Evolutionary conservation across 192 early-diverging fungal genomes (phyloP).

Genomic region (Backusella liffmaniae): DNA sequence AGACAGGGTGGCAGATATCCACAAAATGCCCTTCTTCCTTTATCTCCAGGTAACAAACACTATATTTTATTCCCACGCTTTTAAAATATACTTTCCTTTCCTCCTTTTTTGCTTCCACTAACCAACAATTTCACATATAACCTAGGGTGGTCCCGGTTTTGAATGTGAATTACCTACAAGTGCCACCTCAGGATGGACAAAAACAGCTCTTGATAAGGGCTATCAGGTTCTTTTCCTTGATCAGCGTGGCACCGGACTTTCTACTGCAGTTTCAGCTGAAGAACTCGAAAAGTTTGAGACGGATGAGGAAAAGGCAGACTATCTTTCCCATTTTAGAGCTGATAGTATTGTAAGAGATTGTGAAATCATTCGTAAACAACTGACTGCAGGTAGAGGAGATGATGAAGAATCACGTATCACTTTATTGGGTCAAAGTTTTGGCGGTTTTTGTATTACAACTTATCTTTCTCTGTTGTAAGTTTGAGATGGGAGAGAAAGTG

Average conservation of each 20-base stretch:
- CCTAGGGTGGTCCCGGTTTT: conserved; percentile 59
- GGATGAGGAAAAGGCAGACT: conserved; percentile 55
- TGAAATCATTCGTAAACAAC: conserved; percentile 57
- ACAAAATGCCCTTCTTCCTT: conserved; percentile 54
- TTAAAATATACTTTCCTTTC: neutral
- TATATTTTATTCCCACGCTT: neutral
- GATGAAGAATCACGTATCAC: conserved; percentile 43
- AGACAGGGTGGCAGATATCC: conserved; percentile 43
- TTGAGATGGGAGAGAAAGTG: neutral
- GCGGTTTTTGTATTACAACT: conserved; percentile 68
- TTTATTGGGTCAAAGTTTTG: conserved; percentile 68
- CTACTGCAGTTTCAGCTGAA: conserved; percentile 53
- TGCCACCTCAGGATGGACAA: conserved; percentile 49
- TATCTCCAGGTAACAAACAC: conserved; percentile 43
- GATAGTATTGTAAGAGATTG: conserved; percentile 69
- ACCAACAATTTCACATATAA: neutral
- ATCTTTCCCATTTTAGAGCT: conserved; percentile 64
- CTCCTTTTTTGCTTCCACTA: neutral
- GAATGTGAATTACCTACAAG: conserved; percentile 47
- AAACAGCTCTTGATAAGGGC: conserved; percentile 55
- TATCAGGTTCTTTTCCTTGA: conserved; percentile 68
- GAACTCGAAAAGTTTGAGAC: conserved; percentile 45
- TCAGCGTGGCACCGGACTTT: conserved; percentile 69
- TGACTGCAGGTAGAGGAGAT: conserved; percentile 42
- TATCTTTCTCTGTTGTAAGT: conserved; percentile 67